Percentiles rank a stretch among this genome's conserved stretches.
These are phyloP conservation scores for Blastocystis sp. DNA, from an alignment of 352 stramenopile genomes.

Conservation along the genomic window DNA sequence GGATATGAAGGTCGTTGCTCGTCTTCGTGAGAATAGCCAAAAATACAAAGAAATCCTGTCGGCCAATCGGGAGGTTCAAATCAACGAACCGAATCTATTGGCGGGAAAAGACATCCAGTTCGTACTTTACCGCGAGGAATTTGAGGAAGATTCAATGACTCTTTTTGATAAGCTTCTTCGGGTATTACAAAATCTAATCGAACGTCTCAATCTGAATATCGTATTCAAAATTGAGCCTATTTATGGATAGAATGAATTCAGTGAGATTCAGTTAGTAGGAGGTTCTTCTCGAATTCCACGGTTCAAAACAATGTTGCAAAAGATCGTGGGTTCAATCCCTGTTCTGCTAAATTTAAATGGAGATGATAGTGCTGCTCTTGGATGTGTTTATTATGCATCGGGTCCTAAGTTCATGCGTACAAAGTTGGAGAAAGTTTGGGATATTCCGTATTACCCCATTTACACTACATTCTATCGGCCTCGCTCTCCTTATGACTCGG, in stretches of 20 bases:
- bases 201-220: background rate
- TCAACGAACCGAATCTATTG: background rate
- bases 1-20: background rate
- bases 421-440: background rate
- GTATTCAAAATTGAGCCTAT: background rate
- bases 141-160: background rate
- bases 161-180: background rate
- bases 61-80: background rate
- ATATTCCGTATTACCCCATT: background rate
- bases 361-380: background rate
- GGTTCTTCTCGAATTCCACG: background rate
- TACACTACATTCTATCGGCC: background rate
- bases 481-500: no score
- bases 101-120: background rate
- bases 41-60: conserved; percentile 25
- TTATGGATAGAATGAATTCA: conserved; percentile 2
- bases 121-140: background rate
- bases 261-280: conserved; percentile 16
- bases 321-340: background rate
- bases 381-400: background rate
- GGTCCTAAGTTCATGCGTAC: background rate
- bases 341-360: background rate
- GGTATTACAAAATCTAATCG: background rate
- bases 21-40: background rate
- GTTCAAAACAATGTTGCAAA: background rate